phyloP scores from a whole-genome alignment of 441 rosid genomes.

The Eruca vesicaria region DNA sequence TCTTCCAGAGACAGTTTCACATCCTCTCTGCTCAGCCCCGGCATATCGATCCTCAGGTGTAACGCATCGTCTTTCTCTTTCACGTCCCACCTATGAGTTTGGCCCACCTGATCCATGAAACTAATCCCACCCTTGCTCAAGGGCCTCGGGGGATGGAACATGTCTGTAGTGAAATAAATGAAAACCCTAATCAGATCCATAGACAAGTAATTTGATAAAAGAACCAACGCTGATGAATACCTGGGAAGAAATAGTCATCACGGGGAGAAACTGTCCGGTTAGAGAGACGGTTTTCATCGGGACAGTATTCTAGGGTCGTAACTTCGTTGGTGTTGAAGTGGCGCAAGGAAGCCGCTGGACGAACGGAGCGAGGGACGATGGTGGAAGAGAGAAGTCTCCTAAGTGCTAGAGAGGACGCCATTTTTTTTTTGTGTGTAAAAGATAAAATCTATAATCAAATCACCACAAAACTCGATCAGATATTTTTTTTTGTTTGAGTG shows the following conservation, averaged over 20 bases:
- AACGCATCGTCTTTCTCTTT: slow-evolving; percentile 51
- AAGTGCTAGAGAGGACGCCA: slow-evolving; percentile 40
- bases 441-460: background rate
- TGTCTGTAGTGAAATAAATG: slow-evolving; percentile 29
- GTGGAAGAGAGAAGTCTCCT: slow-evolving; percentile 40
- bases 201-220: too few species aligned
- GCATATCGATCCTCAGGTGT: slow-evolving; percentile 52
- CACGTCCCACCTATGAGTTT: slow-evolving; percentile 46
- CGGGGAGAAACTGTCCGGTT: slow-evolving; percentile 29
- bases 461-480: background rate
- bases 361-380: slow-evolving; percentile 30
- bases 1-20: slow-evolving; percentile 53
- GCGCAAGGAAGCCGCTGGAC: slow-evolving; percentile 35
- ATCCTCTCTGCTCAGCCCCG: slow-evolving; percentile 52
- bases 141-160: slow-evolving; percentile 50
- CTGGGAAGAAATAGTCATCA: background rate
- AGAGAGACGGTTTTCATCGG: slow-evolving; percentile 20
- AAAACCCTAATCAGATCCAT: background rate
- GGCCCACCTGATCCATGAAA: slow-evolving; percentile 46
- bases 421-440: background rate
- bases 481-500: background rate
- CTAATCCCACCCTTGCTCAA: slow-evolving; percentile 54
- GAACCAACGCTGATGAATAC: too few species aligned
- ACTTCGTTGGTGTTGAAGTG: slow-evolving; percentile 52
- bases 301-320: slow-evolving; percentile 9